phyloP scores from a whole-genome alignment of 768 basidiomycete species.

The Pilatotrama ljubarskyi region DNA sequence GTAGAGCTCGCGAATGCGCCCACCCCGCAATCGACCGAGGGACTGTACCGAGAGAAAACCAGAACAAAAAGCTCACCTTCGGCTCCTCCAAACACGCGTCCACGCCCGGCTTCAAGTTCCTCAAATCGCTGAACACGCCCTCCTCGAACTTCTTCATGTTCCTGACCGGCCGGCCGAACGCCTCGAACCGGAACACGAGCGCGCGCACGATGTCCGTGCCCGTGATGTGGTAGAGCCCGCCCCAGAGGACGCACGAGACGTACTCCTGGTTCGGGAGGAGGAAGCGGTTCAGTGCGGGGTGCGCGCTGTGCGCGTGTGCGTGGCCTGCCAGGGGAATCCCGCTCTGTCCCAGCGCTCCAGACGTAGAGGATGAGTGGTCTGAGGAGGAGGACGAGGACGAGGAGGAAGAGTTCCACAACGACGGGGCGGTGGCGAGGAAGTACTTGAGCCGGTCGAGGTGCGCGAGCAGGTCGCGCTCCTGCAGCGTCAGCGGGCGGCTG shows the following conservation, averaged over 20 bases:
- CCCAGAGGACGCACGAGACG: conserved; percentile 92
- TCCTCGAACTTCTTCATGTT: conserved; percentile 99
- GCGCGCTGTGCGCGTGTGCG: conserved; percentile 51
- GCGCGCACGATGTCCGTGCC: conserved; percentile 97
- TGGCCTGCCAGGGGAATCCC: background rate
- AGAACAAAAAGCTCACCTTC: conserved; percentile 69
- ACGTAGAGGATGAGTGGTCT: background rate
- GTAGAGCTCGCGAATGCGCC: no score
- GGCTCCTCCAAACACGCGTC: conserved; percentile 95
- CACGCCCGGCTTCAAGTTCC: conserved; percentile 91
- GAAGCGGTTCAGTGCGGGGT: conserved; percentile 84
- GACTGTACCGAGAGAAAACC: no score
- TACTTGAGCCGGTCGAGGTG: conserved; percentile 83
- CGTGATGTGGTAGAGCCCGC: conserved; percentile 89
- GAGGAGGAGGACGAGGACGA: background rate
- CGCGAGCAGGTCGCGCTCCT: conserved; percentile 71
- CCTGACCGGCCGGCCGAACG: conserved; percentile 85
- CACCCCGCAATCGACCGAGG: no score
- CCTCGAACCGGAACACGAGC: conserved; percentile 91
- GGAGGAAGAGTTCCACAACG: conserved; percentile 57
- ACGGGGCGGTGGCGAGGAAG: conserved; percentile 85
- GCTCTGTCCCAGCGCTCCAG: background rate
- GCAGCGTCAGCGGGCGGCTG: conserved; percentile 56
- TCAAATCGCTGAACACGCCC: conserved; percentile 89
- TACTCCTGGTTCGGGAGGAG: conserved; percentile 84